phyloP scores from a whole-genome alignment of 495 filamentous ascomycete genomes.

The Xylaria sp. region DNA sequence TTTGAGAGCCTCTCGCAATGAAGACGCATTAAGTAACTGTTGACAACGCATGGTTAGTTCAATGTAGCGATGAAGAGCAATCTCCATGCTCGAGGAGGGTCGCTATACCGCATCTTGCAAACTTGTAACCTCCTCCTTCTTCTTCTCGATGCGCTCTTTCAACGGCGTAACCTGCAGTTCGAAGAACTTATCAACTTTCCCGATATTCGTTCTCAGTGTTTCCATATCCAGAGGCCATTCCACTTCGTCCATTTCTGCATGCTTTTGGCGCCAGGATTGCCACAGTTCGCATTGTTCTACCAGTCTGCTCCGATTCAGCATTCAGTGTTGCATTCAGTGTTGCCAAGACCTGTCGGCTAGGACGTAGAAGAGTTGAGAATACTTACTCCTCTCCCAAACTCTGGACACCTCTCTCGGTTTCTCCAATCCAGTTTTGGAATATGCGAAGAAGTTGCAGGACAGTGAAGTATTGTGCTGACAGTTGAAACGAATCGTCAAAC shows the following conservation, averaged over 20 bases:
- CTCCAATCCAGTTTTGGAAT: conserved; percentile 10
- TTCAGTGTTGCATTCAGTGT: not conserved
- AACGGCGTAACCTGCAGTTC: not conserved
- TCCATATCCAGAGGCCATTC: not conserved
- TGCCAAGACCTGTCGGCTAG: not conserved
- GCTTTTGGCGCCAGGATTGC: conserved; percentile 1
- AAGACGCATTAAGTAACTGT: not conserved
- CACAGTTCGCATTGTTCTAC: conserved; percentile 1
- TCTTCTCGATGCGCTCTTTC: conserved; percentile 10
- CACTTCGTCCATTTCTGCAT: not conserved
- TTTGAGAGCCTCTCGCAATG: conserved; percentile 1
- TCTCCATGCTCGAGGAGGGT: not conserved
- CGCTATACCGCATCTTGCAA: not conserved
- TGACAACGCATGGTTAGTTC: not conserved
- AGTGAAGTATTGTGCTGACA: conserved; percentile 1
- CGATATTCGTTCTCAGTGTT: not conserved
- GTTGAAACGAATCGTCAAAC: conserved; percentile 9
- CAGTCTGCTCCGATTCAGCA: not conserved
- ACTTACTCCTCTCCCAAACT: conserved; percentile 2
- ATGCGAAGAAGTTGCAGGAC: conserved; percentile 9
- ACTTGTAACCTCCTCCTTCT: conserved; percentile 1
- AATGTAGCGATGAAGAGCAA: not conserved
- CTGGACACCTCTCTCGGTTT: not conserved
- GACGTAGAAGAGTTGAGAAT: not conserved
- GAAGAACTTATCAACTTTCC: not conserved